Base-by-base conservation (phyloP, 805 yeast species). In the Pichia paraexigua region DNA sequence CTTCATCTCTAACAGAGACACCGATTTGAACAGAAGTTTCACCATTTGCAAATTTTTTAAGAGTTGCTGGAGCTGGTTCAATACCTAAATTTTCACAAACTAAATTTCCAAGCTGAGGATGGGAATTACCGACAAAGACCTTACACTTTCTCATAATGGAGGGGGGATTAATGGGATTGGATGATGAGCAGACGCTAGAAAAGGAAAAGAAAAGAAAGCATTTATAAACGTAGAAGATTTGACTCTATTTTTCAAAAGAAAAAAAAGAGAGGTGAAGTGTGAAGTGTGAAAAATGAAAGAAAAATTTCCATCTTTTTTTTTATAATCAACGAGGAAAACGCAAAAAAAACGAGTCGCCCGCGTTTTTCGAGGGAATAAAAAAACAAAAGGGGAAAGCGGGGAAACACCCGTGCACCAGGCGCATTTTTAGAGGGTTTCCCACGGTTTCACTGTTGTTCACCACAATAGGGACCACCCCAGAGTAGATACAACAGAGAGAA, bases 1-100 rank as follows among this genome's bases (percentile, higher is more conserved):
- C 98, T 68, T 94, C 97, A 66, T 94, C 98, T 69, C 99, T 81
- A 45, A 94, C 96, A 35, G 95, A 88, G 30, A 85, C 91, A 45
- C 97, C 96, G 58, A 92, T 87, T 66, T 87, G 96, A 45, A 95
- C 97, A 44, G 95, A 86, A 5, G 99, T 94, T 72, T 94, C 99
- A 50, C 99, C 99, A 65, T 94, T 94, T 56, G 97, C 87, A 70
- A 94, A 94, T 70, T 90, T 91, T 69, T 87, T 85, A 60, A 92
- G 74, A 11, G 94, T 81, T 64, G 95, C 88, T 28, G 96, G 95
- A 28, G 97, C 98, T 12, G 96, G 90, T 62, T 88, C 87, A 43
- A 90, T 90, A 37, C 98, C 98, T 43, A 94, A 73, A 50, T 91
- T 77, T 54, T 87, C 88, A 71, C 99, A 94, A 43, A 94, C 95